These are phyloP conservation scores for Gossypium gossypioides DNA, from an alignment of 441 rosid species.

Conservation along the genomic window DNA sequence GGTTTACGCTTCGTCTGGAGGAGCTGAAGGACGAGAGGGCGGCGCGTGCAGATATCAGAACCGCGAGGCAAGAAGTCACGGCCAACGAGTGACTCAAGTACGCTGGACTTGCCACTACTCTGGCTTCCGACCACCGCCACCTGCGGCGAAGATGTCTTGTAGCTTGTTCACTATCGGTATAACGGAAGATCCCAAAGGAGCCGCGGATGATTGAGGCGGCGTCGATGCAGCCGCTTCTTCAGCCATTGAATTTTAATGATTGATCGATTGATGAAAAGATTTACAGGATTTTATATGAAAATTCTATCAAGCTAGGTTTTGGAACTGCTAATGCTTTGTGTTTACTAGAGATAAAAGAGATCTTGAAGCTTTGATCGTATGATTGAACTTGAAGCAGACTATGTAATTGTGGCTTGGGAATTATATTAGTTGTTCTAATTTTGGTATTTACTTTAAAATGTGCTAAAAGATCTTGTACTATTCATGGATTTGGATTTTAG, in stretches of 20 bases:
- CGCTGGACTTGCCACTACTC: conserved; percentile 73
- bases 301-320: conserved; percentile 1
- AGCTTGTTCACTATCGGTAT: conserved; percentile 88
- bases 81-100: conserved; percentile 69
- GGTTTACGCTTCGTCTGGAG: conserved; percentile 50
- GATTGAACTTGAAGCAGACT: too few species aligned
- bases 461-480: too few species aligned
- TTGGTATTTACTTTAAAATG: too few species aligned
- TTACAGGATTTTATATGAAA: background rate
- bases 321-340: background rate
- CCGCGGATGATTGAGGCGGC: conserved; percentile 19
- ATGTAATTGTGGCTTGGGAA: too few species aligned
- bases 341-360: background rate
- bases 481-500: too few species aligned
- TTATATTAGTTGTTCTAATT: too few species aligned
- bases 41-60: conserved; percentile 59
- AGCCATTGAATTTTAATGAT: conserved; percentile 1
- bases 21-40: conserved; percentile 71
- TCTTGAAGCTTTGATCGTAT: background rate
- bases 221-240: conserved; percentile 11
- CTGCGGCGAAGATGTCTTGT: conserved; percentile 82
- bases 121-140: conserved; percentile 70
- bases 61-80: conserved; percentile 73
- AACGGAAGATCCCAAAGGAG: conserved; percentile 66
- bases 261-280: background rate